phyloP scores from a whole-genome alignment of 2,329 filamentous ascomycete species.

The Scedosporium dehoogii region DNA sequence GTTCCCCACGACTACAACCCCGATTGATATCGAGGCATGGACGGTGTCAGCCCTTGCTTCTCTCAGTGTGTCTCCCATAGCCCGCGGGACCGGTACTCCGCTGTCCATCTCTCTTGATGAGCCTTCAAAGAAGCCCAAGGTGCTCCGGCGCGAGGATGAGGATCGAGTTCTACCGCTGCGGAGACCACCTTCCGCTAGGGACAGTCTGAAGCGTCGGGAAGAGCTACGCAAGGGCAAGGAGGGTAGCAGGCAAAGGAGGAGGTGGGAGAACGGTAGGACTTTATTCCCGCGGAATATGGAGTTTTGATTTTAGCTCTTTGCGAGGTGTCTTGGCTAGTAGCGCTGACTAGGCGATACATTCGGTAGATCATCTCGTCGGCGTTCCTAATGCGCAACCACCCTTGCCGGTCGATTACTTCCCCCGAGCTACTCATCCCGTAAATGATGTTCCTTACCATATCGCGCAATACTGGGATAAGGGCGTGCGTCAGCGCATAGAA shows the following conservation, averaged over 20 bases:
- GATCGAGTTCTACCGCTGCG: constrained; percentile 21
- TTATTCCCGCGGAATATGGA: neutral
- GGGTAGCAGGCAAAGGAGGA: constrained; percentile 71
- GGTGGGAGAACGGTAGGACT: constrained; percentile 83
- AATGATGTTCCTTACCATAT: constrained; percentile 80
- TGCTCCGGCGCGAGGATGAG: neutral
- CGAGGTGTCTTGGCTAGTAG: neutral
- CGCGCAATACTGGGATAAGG: constrained; percentile 70
- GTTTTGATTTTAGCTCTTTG: neutral
- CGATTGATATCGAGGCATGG: constrained; percentile 58
- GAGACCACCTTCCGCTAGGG: constrained; percentile 39
- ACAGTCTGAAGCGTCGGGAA: constrained; percentile 55
- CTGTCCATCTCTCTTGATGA: constrained; percentile 64
- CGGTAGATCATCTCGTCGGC: constrained; percentile 67
- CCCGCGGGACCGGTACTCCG: constrained; percentile 51
- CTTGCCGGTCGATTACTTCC: constrained; percentile 69
- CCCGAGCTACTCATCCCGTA: constrained; percentile 70
- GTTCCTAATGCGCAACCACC: constrained; percentile 84
- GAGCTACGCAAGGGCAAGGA: constrained; percentile 81
- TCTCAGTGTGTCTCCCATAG: constrained; percentile 42
- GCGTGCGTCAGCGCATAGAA: constrained; percentile 37
- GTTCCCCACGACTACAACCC: neutral
- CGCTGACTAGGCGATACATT: neutral
- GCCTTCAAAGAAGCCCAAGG: neutral
- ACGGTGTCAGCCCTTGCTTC: constrained; percentile 47